These are phyloP conservation scores for Globisporangium spiculum DNA, from an alignment of 352 stramenopile species.

Conservation along the genomic window DNA sequence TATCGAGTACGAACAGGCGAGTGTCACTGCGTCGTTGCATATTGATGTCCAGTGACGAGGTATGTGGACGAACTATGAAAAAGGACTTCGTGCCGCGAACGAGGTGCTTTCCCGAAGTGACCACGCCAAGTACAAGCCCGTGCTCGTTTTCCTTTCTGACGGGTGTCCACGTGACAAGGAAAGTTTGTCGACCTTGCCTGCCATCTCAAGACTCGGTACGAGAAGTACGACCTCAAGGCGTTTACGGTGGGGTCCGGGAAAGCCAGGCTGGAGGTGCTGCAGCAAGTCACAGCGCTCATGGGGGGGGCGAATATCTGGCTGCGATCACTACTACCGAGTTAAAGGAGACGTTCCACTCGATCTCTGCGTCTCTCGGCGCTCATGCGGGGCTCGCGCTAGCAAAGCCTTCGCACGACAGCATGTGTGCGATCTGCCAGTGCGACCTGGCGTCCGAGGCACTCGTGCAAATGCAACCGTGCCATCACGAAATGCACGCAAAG, in stretches of 20 bases:
- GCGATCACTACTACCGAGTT: not conserved
- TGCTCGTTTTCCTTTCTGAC: not conserved
- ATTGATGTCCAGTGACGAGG: no score
- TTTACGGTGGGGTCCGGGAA: not conserved
- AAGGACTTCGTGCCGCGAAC: not conserved
- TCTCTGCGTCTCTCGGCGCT: not conserved
- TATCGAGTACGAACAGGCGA: no score
- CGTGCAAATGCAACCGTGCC: constrained; percentile 35
- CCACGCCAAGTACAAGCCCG: not conserved
- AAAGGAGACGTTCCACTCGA: not conserved
- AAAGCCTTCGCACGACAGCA: constrained; percentile 11
- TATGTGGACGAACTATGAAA: no score
- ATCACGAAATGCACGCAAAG: constrained; percentile 47
- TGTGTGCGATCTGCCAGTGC: constrained; percentile 55
- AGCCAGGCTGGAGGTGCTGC: not conserved
- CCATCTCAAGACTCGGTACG: not conserved
- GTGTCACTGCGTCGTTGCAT: no score
- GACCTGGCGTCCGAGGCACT: constrained; percentile 46
- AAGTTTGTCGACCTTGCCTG: not conserved
- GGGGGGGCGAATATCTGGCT: not conserved
- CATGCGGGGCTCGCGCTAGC: not conserved
- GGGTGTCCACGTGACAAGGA: not conserved
- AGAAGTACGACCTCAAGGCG: not conserved
- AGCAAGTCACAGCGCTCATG: not conserved
- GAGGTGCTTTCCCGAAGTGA: not conserved